Evolutionary conservation across 1,284 basidiomycete species (phyloP), one percentile per base, ranked within the genome.

Genomic region (Fistulina hepatica): DNA sequence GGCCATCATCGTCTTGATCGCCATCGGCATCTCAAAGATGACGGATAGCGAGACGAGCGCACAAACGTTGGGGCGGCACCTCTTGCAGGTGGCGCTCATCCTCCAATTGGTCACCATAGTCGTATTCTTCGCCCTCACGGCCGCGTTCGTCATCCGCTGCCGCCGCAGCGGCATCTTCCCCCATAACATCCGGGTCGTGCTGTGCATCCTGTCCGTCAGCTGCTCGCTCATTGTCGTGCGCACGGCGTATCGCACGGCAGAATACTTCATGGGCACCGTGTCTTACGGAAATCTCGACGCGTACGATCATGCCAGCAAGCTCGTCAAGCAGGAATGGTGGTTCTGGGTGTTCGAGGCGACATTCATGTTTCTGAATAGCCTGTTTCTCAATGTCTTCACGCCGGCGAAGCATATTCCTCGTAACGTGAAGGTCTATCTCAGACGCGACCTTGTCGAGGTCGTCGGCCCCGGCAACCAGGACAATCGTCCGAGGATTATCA

Each of bases 281-380:
- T 15, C 25, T 27, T 11, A 11, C 12, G 15, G 25, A 5, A 11
- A 11, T 15, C 12, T 27, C 25, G 25, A 12, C 25, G 12, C 12
- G 12, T 12, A 27, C 25, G 25, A 27, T n/a, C n/a, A n/a, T n/a
- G 25, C 25, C 12, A 27, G 25, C 6, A 11, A 11, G 12, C 12
- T 27, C 25, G 25, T 27, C 25, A 12, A 15, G 12, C 12, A 27
- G 12, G 25, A 27, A 15, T 27, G 25, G 25, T 27, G 12, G 12
- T 27, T 27, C 6, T 27, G 25, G 25, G 25, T 27, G 25, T 27
- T 27, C 25, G 25, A 27, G 25, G 25, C 25, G 25, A 27, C 25
- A 15, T 27, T 27, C 12, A 27, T 27, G 25, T 27, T 27, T 27
- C 15, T 27, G 6, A 27, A 27, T 15, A 27, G 25, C 25, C 12